phyloP scores from a whole-genome alignment of 129 eudicot species.

The Tagetes erecta region DNA sequence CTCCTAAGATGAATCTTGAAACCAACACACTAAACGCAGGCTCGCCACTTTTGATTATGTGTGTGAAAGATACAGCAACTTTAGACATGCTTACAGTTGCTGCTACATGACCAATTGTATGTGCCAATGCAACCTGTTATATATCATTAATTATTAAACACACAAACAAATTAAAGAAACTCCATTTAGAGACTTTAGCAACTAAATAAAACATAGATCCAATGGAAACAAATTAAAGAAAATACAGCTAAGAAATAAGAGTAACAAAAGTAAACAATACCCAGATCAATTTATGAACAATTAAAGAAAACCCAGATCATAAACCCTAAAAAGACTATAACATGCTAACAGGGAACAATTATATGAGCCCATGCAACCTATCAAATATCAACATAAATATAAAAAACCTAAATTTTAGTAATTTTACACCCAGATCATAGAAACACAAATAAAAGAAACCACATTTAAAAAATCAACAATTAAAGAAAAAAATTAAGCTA shows the following conservation, averaged over 20 bases:
- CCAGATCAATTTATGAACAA: not conserved
- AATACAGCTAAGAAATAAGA: constrained; percentile 2
- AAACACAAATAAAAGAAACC: constrained; percentile 2
- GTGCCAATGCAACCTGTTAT: constrained; percentile 65
- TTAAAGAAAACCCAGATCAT: constrained; percentile 15
- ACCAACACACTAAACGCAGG: constrained; percentile 79
- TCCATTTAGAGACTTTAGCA: not conserved
- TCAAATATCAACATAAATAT: not conserved
- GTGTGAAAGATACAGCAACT: constrained; percentile 76
- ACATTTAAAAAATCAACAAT: not conserved
- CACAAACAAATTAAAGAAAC: not conserved
- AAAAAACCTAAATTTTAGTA: not conserved
- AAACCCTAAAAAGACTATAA: constrained; percentile 9
- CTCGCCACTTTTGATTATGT: constrained; percentile 70
- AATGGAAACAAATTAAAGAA: constrained; percentile 9
- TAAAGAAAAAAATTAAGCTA: constrained; percentile 1
- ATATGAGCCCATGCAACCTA: constrained; percentile 73
- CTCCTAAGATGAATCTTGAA: constrained; percentile 59
- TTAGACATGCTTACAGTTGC: constrained; percentile 89
- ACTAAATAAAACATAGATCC: constrained; percentile 16
- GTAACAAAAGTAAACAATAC: not conserved
- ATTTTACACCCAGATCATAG: constrained; percentile 19
- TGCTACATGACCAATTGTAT: constrained; percentile 80
- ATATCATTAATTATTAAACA: not conserved
- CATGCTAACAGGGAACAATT: constrained; percentile 73